Percentiles rank a stretch among this genome's conserved stretches.
phyloP scores from a whole-genome alignment of 2,329 filamentous ascomycete genomes.

The Metarhizium album region DNA sequence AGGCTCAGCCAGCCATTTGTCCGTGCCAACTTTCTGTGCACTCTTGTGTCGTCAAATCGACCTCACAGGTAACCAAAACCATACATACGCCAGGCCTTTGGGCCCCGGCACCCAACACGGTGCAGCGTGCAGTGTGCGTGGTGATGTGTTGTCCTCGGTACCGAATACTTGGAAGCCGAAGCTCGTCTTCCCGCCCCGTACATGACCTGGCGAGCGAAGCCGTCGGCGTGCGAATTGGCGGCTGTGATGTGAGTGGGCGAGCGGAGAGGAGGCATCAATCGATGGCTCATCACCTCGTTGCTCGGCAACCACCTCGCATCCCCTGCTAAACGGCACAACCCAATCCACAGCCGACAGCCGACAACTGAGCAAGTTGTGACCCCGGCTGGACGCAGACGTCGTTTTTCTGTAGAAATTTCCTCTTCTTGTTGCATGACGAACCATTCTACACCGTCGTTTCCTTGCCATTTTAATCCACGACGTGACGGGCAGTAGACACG shows the following conservation, averaged over 20 bases:
- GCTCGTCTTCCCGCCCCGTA: no score
- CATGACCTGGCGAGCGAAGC: background rate
- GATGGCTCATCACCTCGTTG: constrained; percentile 17
- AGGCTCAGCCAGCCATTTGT: no score
- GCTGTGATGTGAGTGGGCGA: constrained; percentile 19
- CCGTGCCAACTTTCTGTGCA: no score
- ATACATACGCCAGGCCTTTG: no score
- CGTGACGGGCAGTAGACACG: background rate
- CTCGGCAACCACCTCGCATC: background rate
- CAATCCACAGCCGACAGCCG: background rate
- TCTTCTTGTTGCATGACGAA: background rate
- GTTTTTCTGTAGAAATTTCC: background rate
- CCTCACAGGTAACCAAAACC: no score
- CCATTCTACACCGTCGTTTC: background rate
- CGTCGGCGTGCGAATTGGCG: background rate
- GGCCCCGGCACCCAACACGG: no score
- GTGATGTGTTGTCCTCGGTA: no score
- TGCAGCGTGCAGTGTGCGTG: no score
- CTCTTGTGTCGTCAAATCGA: no score
- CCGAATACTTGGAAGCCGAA: no score
- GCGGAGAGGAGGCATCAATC: no score
- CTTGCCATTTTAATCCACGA: background rate
- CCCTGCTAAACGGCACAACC: background rate
- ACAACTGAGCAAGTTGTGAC: no score
- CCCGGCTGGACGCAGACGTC: background rate